These are phyloP conservation scores for Limonium bicolor DNA, from an alignment of 148 eudicot genomes.

Conservation along the genomic window DNA sequence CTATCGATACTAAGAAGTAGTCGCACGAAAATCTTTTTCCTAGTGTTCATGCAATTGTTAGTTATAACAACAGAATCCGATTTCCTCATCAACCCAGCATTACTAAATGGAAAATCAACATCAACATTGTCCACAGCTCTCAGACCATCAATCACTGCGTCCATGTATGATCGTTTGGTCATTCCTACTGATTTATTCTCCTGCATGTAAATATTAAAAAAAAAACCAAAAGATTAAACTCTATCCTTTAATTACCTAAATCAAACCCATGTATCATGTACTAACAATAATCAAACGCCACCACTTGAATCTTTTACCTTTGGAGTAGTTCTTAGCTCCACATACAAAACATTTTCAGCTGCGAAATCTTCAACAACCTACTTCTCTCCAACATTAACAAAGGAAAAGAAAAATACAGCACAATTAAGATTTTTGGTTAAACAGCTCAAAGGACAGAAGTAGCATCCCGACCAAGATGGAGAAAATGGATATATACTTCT, in stretches of 20 bases:
- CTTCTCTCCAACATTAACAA: constrained; percentile 3
- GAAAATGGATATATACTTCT: constrained; percentile 43
- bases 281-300: background rate
- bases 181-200: constrained; percentile 67
- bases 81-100: constrained; percentile 7
- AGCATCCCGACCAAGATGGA: background rate
- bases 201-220: constrained; percentile 15
- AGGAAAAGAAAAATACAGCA: background rate
- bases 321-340: constrained; percentile 94
- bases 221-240: background rate
- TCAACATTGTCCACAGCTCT: constrained; percentile 43
- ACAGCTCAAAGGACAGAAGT: background rate
- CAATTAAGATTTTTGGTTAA: background rate
- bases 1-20: constrained; percentile 92
- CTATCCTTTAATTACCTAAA: background rate
- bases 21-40: constrained; percentile 65
- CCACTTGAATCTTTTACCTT: constrained; percentile 33
- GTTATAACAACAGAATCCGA: constrained; percentile 10
- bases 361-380: constrained; percentile 97
- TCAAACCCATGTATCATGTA: background rate
- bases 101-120: constrained; percentile 32
- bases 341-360: constrained; percentile 84
- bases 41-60: constrained; percentile 13
- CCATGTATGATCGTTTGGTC: constrained; percentile 75
- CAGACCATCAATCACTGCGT: constrained; percentile 81